Conservation (phyloP, 73 alveolate species). For the Paramecium primaurelia region DNA sequence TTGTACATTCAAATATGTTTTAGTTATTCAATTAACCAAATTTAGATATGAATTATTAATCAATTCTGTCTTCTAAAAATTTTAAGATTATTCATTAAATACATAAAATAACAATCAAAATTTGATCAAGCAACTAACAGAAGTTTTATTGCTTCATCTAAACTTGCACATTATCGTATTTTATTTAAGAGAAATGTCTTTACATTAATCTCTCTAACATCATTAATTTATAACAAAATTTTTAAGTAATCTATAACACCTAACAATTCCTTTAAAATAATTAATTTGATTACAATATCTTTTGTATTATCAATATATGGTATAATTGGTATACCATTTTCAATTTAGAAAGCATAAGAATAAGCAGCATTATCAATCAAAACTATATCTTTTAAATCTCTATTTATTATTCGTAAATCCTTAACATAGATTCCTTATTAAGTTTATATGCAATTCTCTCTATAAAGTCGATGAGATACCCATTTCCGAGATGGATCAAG, state of each 20-base stretch:
- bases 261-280: neutral
- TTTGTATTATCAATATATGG: conserved; percentile 84
- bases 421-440: conserved; percentile 70
- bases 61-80: neutral
- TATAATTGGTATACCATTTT: conserved; percentile 89
- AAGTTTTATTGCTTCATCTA: neutral
- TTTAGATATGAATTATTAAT: no score
- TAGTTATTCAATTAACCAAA: no score
- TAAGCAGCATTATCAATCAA: conserved; percentile 87
- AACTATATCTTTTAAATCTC: conserved; percentile 71
- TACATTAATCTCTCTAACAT: neutral
- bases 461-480: conserved; percentile 66
- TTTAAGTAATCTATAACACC: neutral
- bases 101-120: neutral
- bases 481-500: conserved; percentile 67
- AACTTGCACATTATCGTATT: neutral
- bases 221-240: neutral
- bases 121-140: neutral
- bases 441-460: conserved; percentile 70
- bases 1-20: no score
- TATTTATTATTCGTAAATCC: conserved; percentile 65
- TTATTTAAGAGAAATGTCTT: neutral
- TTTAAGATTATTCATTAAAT: neutral
- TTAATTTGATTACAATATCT: conserved; percentile 54
- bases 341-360: conserved; percentile 80